Evolutionary conservation across 805 yeast genomes (phyloP).

Genomic region (Saccharomycopsis amapae): DNA sequence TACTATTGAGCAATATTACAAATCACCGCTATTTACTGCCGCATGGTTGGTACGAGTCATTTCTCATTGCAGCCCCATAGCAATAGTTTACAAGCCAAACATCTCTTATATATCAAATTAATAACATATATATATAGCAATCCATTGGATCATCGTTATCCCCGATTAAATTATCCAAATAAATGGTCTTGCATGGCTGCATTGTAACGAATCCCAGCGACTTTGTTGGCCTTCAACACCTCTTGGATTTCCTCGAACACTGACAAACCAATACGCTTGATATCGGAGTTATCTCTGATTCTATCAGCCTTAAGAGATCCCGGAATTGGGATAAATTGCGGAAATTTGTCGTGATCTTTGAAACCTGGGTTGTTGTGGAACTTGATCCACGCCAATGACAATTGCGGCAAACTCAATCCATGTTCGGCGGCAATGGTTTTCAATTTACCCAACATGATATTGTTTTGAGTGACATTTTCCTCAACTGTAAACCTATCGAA

Average conservation of each 20-base stretch:
- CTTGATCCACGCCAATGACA: constrained; percentile 62
- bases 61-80: no score
- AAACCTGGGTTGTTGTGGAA: constrained; percentile 30
- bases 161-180: background rate
- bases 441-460: constrained; percentile 41
- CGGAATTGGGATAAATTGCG: constrained; percentile 72
- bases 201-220: constrained; percentile 54
- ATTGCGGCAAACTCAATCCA: constrained; percentile 51
- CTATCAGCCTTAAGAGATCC: constrained; percentile 57
- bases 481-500: constrained; percentile 49
- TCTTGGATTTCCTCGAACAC: constrained; percentile 50
- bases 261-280: constrained; percentile 41
- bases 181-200: background rate
- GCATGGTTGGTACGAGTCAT: no score
- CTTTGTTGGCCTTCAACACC: constrained; percentile 36
- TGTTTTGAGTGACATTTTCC: constrained; percentile 51
- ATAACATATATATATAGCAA: no score
- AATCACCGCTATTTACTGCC: no score
- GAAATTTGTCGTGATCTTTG: constrained; percentile 29
- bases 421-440: constrained; percentile 40
- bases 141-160: no score
- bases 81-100: no score
- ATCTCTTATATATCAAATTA: no score
- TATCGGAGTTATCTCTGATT: constrained; percentile 52
- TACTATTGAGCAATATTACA: no score